These are phyloP conservation scores for Colletotrichum lupini DNA, from an alignment of 2,329 filamentous ascomycete genomes.

Conservation along the genomic window DNA sequence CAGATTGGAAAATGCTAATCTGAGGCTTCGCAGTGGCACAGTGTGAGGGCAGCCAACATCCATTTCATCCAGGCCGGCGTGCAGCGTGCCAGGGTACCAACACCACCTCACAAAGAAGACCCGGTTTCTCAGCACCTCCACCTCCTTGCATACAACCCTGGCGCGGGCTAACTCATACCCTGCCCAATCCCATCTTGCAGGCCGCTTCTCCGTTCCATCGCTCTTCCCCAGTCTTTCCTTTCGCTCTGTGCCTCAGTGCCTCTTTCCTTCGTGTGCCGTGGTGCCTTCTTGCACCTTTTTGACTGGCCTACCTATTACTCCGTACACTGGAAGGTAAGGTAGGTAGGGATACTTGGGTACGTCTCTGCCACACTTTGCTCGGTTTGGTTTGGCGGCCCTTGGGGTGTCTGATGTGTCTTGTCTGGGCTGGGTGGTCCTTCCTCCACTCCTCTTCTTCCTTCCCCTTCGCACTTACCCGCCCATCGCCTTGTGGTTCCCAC, in stretches of 20 bases:
- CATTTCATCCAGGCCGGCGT: background rate
- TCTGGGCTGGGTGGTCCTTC: slow-evolving; percentile 9
- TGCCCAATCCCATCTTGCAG: slow-evolving; percentile 24
- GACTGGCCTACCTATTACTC: background rate
- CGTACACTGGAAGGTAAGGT: too few species aligned
- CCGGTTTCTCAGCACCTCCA: slow-evolving; percentile 19
- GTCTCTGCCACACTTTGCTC: slow-evolving; percentile 6
- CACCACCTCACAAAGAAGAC: background rate
- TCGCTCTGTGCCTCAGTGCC: background rate
- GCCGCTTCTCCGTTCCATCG: slow-evolving; percentile 4
- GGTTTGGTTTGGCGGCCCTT: background rate
- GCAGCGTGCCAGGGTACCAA: background rate
- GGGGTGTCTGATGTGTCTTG: background rate
- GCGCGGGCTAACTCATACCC: background rate
- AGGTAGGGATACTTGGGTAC: background rate
- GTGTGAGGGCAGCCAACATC: slow-evolving; percentile 20
- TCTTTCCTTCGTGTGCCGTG: background rate
- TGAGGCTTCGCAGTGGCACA: slow-evolving; percentile 29
- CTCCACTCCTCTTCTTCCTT: background rate
- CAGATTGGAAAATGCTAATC: slow-evolving; percentile 6
- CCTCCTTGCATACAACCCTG: slow-evolving; percentile 25
- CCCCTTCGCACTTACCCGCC: slow-evolving; percentile 19
- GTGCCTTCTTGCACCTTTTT: background rate
- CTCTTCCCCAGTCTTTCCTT: slow-evolving; percentile 9
- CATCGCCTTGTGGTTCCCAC: slow-evolving; percentile 25